These are phyloP conservation scores for Basidiobolus meristosporus DNA, from an alignment of 371 early-diverging fungal genomes.

Conservation along the genomic window DNA sequence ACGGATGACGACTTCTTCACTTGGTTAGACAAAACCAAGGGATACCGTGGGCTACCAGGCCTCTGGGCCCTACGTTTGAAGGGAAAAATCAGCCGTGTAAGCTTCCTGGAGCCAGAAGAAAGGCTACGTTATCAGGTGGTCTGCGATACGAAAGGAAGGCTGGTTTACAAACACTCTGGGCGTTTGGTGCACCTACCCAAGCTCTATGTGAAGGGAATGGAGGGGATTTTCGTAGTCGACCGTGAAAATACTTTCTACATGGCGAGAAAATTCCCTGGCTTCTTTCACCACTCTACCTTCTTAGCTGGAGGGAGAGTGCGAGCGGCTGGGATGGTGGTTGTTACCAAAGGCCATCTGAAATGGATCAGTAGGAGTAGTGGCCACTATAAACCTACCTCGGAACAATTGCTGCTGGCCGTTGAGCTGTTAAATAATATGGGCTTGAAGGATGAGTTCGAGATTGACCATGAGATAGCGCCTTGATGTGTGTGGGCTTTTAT, in stretches of 20 bases:
- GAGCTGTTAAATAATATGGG: too few species aligned
- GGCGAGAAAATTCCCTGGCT: conserved; percentile 10
- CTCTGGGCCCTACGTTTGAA: conserved; percentile 6
- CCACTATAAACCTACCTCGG: conserved; percentile 12
- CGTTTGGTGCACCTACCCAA: conserved; percentile 7
- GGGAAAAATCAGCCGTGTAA: conserved; percentile 3
- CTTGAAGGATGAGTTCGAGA: too few species aligned
- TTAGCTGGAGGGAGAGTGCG: conserved; percentile 13
- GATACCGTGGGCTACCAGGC: conserved; percentile 5
- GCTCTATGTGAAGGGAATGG: conserved; percentile 5
- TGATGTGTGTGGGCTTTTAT: too few species aligned
- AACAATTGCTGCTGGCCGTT: conserved; percentile 4
- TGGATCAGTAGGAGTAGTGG: conserved; percentile 16
- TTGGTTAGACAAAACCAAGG: conserved; percentile 11
- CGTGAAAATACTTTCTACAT: conserved; percentile 9
- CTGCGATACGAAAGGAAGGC: conserved; percentile 5
- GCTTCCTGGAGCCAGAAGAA: conserved; percentile 9
- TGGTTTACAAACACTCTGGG: conserved; percentile 5
- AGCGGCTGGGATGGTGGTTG: conserved; percentile 13
- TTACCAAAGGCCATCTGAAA: conserved; percentile 8
- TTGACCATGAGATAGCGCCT: too few species aligned
- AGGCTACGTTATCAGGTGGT: conserved; percentile 7
- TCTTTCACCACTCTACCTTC: conserved; percentile 18
- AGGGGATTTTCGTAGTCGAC: conserved; percentile 15
- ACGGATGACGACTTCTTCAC: conserved; percentile 11